Evolutionary conservation across 108 stramenopile species (phyloP).

Genomic region (Skeletonema marinoi): DNA sequence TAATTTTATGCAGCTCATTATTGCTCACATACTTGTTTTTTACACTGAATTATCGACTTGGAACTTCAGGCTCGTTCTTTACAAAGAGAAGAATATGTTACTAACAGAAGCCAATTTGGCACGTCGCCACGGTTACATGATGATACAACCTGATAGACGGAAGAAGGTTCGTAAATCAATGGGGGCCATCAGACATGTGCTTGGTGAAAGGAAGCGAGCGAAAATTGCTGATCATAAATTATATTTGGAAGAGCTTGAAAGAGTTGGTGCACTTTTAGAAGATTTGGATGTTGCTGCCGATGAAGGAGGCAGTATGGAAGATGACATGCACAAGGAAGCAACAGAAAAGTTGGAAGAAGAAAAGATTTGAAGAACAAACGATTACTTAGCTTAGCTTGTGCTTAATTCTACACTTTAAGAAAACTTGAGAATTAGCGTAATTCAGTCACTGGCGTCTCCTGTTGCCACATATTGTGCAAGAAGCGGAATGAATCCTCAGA

Average conservation of each 20-base stretch:
- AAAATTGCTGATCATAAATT: conserved; percentile 56
- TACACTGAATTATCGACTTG: neutral
- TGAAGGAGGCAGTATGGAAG: conserved; percentile 22
- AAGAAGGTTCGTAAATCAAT: conserved; percentile 85
- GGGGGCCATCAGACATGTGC: conserved; percentile 85
- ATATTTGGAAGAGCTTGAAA: conserved; percentile 39
- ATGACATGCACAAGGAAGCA: conserved; percentile 45
- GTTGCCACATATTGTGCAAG: conserved; percentile 91
- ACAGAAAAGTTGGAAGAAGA: neutral
- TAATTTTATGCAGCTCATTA: neutral
- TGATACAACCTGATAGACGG: conserved; percentile 78
- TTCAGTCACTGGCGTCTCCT: conserved; percentile 74
- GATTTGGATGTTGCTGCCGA: conserved; percentile 6
- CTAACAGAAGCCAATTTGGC: conserved; percentile 82
- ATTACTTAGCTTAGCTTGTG: neutral
- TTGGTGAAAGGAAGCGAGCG: conserved; percentile 85
- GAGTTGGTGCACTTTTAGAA: conserved; percentile 28
- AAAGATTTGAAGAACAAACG: neutral
- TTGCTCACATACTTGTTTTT: neutral
- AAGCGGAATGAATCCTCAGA: conserved; percentile 75
- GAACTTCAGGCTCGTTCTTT: conserved; percentile 68
- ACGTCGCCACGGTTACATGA: conserved; percentile 61
- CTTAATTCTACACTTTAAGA: neutral
- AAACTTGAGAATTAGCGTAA: conserved; percentile 38
- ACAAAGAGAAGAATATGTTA: conserved; percentile 93